Percentiles rank a stretch among this genome's conserved stretches.
These are phyloP conservation scores for Colletotrichum orchidophilum DNA, from an alignment of 2,329 filamentous ascomycete genomes.

Conservation along the genomic window DNA sequence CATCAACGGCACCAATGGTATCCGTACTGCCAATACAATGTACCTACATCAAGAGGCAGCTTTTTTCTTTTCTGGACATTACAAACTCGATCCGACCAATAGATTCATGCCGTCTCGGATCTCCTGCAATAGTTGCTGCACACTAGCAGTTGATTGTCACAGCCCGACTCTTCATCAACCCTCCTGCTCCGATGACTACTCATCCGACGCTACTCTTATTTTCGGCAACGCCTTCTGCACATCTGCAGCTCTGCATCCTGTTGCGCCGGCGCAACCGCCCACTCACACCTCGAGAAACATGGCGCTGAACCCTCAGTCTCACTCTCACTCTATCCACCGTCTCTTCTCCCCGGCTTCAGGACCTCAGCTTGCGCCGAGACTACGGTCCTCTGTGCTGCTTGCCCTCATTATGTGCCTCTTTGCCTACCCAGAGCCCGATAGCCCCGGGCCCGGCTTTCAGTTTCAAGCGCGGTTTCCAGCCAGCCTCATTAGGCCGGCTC, in stretches of 20 bases:
- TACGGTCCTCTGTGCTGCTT: neutral
- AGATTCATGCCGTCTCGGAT: neutral
- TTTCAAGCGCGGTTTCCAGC: neutral
- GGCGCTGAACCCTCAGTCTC: constrained; percentile 26
- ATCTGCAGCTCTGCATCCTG: constrained; percentile 5
- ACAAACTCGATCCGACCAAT: constrained; percentile 5
- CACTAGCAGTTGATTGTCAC: neutral
- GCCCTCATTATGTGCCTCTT: neutral
- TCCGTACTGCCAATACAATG: constrained; percentile 11
- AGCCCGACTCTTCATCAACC: neutral
- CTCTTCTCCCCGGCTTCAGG: constrained; percentile 5
- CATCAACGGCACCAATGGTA: neutral
- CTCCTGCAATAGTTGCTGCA: constrained; percentile 2
- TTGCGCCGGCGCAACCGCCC: neutral
- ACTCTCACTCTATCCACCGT: constrained; percentile 1
- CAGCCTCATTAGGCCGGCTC: constrained; percentile 13
- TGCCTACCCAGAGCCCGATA: neutral
- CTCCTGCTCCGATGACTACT: neutral
- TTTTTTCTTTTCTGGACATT: neutral
- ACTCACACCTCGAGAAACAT: constrained; percentile 9
- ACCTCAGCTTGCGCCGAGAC: constrained; percentile 4
- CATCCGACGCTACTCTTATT: neutral
- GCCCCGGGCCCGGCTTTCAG: neutral
- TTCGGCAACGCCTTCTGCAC: constrained; percentile 20
- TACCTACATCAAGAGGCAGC: neutral